Conservation (phyloP, 306 rosid genomes). For the Begonia loranthoides region DNA sequence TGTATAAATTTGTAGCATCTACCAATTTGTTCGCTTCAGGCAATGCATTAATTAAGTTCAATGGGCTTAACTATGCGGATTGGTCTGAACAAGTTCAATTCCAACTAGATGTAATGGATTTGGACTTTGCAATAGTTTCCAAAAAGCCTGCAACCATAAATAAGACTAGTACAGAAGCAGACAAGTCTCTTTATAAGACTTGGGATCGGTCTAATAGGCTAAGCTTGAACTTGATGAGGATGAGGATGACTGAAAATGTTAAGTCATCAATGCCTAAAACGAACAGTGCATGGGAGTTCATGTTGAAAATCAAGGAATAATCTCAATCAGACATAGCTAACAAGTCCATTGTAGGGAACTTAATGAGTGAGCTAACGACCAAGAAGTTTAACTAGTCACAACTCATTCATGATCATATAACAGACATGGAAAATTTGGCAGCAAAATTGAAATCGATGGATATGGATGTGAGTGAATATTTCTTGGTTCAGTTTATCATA, state of each 20-base stretch:
- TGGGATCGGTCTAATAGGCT: conserved; percentile 6
- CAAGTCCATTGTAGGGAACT: conserved; percentile 2
- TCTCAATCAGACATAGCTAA: background rate
- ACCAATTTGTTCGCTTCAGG: no score
- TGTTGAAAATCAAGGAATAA: conserved; percentile 1
- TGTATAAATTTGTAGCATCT: no score
- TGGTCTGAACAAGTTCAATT: background rate
- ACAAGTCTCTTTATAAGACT: background rate
- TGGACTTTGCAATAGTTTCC: background rate
- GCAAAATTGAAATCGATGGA: background rate
- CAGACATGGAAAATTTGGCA: background rate
- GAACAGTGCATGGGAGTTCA: background rate
- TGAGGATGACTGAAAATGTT: background rate
- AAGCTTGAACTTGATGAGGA: conserved; percentile 1
- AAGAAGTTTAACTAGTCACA: background rate
- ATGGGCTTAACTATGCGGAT: background rate
- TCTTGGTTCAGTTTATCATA: background rate
- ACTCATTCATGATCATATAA: conserved; percentile 1
- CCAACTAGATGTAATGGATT: background rate
- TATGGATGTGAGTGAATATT: background rate
- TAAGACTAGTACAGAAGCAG: background rate
- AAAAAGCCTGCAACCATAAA: background rate
- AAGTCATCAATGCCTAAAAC: background rate
- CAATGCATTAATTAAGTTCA: background rate
- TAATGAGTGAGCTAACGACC: background rate